A percentile compares a stretch with the other conserved stretches of the same genome.
These are phyloP conservation scores for Pyricularia sp. DNA, from an alignment of 2,329 filamentous ascomycete genomes.

Conservation along the genomic window DNA sequence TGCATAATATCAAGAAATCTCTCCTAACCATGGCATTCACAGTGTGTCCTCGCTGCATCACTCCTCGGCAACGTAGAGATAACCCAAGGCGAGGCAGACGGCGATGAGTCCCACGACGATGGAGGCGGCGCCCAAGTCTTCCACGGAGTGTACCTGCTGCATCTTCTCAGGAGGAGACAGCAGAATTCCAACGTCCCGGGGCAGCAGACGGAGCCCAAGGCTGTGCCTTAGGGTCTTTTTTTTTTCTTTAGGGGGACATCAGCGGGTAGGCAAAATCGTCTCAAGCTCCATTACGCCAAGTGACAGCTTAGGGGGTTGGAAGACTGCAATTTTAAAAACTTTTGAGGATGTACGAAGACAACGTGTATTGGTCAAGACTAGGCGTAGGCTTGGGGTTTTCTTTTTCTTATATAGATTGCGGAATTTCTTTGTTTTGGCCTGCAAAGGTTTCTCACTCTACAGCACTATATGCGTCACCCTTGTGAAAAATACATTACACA, in stretches of 20 bases:
- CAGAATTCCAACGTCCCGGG: not conserved
- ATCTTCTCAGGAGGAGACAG: constrained; percentile 2
- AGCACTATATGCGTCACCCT: too few relatives aligned
- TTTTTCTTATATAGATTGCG: too few relatives aligned
- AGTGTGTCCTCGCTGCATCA: constrained; percentile 18
- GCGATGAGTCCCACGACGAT: not conserved
- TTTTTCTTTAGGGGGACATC: not conserved
- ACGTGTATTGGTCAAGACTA: not conserved
- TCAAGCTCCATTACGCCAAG: not conserved
- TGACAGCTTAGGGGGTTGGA: not conserved
- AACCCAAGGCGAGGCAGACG: constrained; percentile 10
- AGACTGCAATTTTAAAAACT: not conserved
- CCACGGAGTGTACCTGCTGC: constrained; percentile 7
- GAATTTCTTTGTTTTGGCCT: too few relatives aligned
- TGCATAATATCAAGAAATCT: too few relatives aligned
- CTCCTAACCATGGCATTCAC: not conserved
- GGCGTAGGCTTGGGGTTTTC: not conserved
- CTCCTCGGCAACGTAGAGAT: constrained; percentile 25
- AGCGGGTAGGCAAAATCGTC: not conserved
- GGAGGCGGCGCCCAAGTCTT: constrained; percentile 1
- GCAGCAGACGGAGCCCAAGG: not conserved
- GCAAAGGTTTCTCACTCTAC: too few relatives aligned
- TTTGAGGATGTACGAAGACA: not conserved
- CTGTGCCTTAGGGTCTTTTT: not conserved
- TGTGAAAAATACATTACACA: not conserved